Conservation (phyloP, 768 basidiomycete genomes). For the Tylopilus balloui region DNA sequence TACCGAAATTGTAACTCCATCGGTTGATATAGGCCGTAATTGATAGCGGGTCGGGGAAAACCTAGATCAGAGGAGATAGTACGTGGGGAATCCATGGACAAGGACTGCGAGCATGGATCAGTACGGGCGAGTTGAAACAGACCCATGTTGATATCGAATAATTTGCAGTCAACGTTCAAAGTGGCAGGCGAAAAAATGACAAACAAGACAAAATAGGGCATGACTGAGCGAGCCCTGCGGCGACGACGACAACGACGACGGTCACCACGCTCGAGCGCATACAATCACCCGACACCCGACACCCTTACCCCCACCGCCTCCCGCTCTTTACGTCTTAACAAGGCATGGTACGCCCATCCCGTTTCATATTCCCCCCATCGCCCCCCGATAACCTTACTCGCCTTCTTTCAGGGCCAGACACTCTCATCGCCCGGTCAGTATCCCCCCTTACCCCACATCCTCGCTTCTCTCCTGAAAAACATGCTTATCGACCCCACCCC, state of each 20-base stretch:
- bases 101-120: neutral
- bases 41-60: conserved; percentile 3
- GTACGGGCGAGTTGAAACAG: neutral
- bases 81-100: neutral
- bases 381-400: conserved; percentile 2
- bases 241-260: conserved; percentile 12
- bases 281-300: conserved; percentile 5
- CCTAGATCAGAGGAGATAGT: conserved; percentile 13
- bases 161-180: neutral
- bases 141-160: no score
- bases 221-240: conserved; percentile 5
- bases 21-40: conserved; percentile 14
- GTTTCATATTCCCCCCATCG: neutral
- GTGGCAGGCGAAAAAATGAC: conserved; percentile 18
- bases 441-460: neutral
- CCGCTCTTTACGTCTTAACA: conserved; percentile 26
- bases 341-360: conserved; percentile 27
- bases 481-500: conserved; percentile 14
- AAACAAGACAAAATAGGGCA: conserved; percentile 33
- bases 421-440: conserved; percentile 72
- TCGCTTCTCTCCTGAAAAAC: neutral
- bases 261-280: conserved; percentile 7
- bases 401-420: conserved; percentile 67
- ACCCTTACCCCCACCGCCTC: conserved; percentile 6
- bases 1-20: conserved; percentile 10